Base-by-base conservation (phyloP, 805 yeast species). In the Schizosaccharomyces osmophilus region DNA sequence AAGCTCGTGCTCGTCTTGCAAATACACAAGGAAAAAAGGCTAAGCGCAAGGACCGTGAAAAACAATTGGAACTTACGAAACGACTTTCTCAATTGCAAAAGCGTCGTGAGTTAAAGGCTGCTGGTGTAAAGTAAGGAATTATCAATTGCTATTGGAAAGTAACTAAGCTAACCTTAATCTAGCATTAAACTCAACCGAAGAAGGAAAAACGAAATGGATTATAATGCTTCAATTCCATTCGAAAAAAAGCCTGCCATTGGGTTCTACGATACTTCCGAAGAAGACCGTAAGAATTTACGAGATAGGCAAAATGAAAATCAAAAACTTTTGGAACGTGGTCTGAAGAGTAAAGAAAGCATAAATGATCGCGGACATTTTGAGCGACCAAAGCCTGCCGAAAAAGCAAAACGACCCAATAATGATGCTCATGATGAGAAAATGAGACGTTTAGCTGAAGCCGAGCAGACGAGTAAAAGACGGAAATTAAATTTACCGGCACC, bases 11-110 rank as follows among this genome's bases (percentile, higher is more conserved):
- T 1, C 78, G 98, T 66, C 73, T 90, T 64, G 86, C 95, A 13
- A 89, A 87, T 67, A 88, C 97, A 0, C 87, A 85, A 69, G 98
- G 97, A 63, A 88, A 89, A 66, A 90, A 90, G 71, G 96, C 97
- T 0, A 86, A 89, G 63, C 73, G 97, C 63, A 87, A 89, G 68
- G 86, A 83, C 1, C 75, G 97, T 62, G 97, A 90, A 69, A 74
- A 93, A 60, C 77, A 85, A 78, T 73, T 87, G 57, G 85, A 82
- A 60, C 95, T 88, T 68, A 84, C 87, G 63, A 78, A 81, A 66
- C 73, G 94, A 41, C 75, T 87, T 26, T 85, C 95, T 0, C 73
- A 82, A 62, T 68, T 90, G 13, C 95, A 88, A 66, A 84, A 83
- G 65, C 75, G 95, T 65, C 74, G 95, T 65, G 94, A 85, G 65